Base-by-base conservation (phyloP, 1,284 basidiomycete genomes). In the Microbotryum lychnidis-dioicae region DNA sequence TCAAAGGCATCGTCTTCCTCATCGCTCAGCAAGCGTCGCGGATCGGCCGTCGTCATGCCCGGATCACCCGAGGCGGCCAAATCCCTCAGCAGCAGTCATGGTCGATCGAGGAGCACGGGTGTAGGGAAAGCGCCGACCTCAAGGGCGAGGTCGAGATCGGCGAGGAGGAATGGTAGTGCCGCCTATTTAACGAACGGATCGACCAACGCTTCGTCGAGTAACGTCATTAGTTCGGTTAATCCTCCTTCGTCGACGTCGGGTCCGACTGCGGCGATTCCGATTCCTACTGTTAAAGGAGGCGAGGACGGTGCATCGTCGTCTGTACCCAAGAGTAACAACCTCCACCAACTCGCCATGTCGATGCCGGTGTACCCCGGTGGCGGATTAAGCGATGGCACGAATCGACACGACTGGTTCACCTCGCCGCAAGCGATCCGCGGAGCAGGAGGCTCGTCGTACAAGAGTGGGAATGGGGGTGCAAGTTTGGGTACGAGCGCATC, bases 41-140 rank as follows among this genome's bases (percentile, higher is more conserved):
- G 37, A 42, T 42, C 37, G 37, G 37, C 14, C 16, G 37, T 42
- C 16, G 37, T 42, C 37, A 42, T 42, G 37, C 37, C 37, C 16
- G 37, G 37, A 42, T 42, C 37, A 16, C 37, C 37, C 37, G 37
- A 42, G 37, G 37, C 16, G 16, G 37, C 14, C 37, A 42, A 42
- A 16, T 42, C 37, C 3, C 12, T 42, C 37, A 42, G 37, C 16
- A 42, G 37, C 37, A 42, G 16, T 16, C 37, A 42, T 25, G 51
- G 56, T 31, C 23, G 56, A 20, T 60, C 59, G 21, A 46, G 60
- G 18, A 53, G 54, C 21, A 49, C 29, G 8, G 60, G 46, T 3
- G 64, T 64, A 14, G 67, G 67, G 45, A 68, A 66, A 20, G 62
- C 67, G 23, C 64, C 67, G 18, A 42, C 61, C 4, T 63, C 65